Base-by-base conservation (phyloP, 2,329 filamentous ascomycete genomes). In the Septoria linicola region DNA sequence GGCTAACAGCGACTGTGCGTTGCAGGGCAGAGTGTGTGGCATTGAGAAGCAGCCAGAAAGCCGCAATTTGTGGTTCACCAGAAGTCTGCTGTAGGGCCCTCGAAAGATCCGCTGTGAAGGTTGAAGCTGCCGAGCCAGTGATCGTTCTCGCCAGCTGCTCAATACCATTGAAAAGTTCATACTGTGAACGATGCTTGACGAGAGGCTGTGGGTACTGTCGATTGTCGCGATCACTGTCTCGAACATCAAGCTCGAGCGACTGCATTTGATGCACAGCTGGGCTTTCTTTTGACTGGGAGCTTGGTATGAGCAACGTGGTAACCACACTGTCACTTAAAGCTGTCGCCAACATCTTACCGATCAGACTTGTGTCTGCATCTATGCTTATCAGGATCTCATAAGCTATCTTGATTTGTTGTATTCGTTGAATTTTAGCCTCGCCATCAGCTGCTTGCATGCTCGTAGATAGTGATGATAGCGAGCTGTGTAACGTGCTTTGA, bases 381-480 rank as follows among this genome's bases (percentile, higher is more conserved):
- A 88, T 74, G 3, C 79, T 75, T 14, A 78, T 79, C 16, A 93
- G 73, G 6, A 92, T 68, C 23, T 80, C 76, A 45, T 89, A 83
- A 0, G 87, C 84, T 41, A 84, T 85, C 11, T 85, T 81, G n/a
- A 99, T 79, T 56, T 92, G 88, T 21, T 80, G 79, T 20, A 97
- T 79, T 1, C 85, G 83, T 49, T 80, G 79, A 55, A 83, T 78
- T 67, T 95, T 95, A 21, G 79, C 75, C n/a, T 77, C 77, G 60
- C 96, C 89, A 62, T 97, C 90, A 59, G 84, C 86, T 7, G 84
- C 82, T 66, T 92, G 89, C 83, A 96, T 91, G 11, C 89, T 71
- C 13, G 90, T 81, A 4, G 92, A 85, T 14, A 99, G 78, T 34
- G 88, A 85, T 2, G 82, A 81, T 19, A 91, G 80, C 90, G 91